These are phyloP conservation scores for Nicotiana tomentosiformis DNA, from an alignment of 257 asterid genomes.

Conservation along the genomic window DNA sequence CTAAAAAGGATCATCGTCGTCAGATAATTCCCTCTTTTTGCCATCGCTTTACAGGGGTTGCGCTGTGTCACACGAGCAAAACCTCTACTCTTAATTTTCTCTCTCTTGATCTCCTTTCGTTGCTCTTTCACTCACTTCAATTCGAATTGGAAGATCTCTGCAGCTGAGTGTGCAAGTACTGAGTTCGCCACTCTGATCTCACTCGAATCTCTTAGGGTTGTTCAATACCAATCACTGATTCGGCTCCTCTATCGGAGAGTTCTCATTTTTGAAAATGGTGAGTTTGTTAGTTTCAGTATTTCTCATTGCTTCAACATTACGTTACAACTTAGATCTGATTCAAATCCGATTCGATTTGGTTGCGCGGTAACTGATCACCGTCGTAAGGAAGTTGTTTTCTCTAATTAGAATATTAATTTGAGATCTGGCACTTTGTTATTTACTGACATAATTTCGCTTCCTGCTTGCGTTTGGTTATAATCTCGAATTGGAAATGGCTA, in stretches of 20 bases:
- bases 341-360: background rate
- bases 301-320: background rate
- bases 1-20: background rate
- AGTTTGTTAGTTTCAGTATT: background rate
- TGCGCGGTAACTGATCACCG: background rate
- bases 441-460: slow-evolving; percentile 3
- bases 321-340: slow-evolving; percentile 10
- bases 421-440: slow-evolving; percentile 22
- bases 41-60: slow-evolving; percentile 14
- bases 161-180: background rate
- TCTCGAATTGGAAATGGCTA: slow-evolving; percentile 7
- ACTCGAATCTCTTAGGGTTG: slow-evolving; percentile 23
- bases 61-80: slow-evolving; percentile 18
- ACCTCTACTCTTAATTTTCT: slow-evolving; percentile 18
- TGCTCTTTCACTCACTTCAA: background rate
- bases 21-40: background rate
- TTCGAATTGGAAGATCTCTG: slow-evolving; percentile 6
- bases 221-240: background rate
- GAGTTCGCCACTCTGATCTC: slow-evolving; percentile 13
- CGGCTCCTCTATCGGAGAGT: background rate
- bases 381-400: no score
- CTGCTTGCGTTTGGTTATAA: background rate
- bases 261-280: slow-evolving; percentile 22
- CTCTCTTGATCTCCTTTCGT: slow-evolving; percentile 23
- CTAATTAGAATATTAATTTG: background rate